A percentile compares a stretch with the other conserved stretches of the same genome.
phyloP scores from a whole-genome alignment of 805 yeast species.

The Pichia occidentalis region DNA sequence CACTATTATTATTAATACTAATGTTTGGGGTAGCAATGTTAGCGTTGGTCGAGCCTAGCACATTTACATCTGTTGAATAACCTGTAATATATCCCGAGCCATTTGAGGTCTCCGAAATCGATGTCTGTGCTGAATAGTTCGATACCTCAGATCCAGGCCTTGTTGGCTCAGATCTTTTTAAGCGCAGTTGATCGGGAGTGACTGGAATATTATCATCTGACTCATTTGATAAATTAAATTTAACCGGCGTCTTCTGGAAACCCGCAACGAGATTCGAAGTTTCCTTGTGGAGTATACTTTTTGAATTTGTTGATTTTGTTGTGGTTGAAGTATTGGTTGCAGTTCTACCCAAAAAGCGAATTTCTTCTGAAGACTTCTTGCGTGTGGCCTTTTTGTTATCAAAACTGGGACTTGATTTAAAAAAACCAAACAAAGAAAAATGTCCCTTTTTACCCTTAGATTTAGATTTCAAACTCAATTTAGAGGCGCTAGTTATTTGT shows the following conservation, averaged over 20 bases:
- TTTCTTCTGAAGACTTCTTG: not conserved
- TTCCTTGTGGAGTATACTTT: not conserved
- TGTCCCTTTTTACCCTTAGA: conserved; percentile 1
- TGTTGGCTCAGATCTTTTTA: conserved; percentile 22
- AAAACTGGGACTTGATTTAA: too few relatives aligned
- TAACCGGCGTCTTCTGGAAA: not conserved
- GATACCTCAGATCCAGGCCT: conserved; percentile 50
- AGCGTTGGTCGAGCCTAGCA: not conserved
- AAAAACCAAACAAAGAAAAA: conserved; percentile 9
- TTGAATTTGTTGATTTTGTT: not conserved
- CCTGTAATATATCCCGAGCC: conserved; percentile 34
- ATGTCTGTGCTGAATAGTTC: conserved; percentile 42
- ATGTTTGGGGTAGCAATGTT: not conserved
- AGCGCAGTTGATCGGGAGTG: conserved; percentile 6
- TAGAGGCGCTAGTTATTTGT: not conserved
- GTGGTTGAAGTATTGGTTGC: conserved; percentile 2
- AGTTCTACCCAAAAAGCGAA: not conserved
- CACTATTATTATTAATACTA: not conserved
- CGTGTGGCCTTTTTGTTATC: not conserved
- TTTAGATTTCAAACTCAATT: not conserved
- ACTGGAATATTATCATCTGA: conserved; percentile 1
- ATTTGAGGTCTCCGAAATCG: conserved; percentile 47
- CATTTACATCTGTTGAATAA: conserved; percentile 29
- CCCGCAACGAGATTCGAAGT: too few relatives aligned
- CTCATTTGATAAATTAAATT: not conserved